These are phyloP conservation scores for Eutrema japonicum DNA, from an alignment of 345 rosid species.

Conservation along the genomic window DNA sequence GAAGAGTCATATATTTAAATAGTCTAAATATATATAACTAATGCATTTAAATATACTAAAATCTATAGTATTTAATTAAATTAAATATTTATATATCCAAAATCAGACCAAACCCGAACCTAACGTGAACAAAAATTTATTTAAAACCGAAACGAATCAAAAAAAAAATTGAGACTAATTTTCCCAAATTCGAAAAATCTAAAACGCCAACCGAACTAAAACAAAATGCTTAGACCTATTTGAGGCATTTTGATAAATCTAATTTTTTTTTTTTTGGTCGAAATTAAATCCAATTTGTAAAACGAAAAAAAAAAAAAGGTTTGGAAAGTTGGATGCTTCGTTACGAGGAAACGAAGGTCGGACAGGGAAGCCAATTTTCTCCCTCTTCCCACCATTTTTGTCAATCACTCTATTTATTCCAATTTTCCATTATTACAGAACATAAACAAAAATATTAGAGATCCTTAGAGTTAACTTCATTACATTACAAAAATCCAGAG, in stretches of 20 bases:
- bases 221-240: too few species aligned
- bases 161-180: background rate
- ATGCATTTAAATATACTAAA: too few species aligned
- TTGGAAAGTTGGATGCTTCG: slow-evolving; percentile 8
- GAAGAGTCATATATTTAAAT: too few species aligned
- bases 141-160: background rate
- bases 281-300: background rate
- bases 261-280: background rate
- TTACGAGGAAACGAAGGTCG: slow-evolving; percentile 35
- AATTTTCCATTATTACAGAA: background rate
- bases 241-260: too few species aligned
- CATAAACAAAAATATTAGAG: slow-evolving; percentile 3
- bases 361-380: slow-evolving; percentile 30
- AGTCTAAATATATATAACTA: too few species aligned
- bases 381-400: slow-evolving; percentile 27
- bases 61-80: too few species aligned
- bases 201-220: background rate
- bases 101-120: background rate
- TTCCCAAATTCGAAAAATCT: background rate
- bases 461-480: background rate
- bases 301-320: background rate
- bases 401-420: slow-evolving; percentile 37
- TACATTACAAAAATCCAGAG: slow-evolving; percentile 12
- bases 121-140: background rate
- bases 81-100: too few species aligned